These are phyloP conservation scores for Parascedosporium putredinis DNA, from an alignment of 2,329 filamentous ascomycete species.

Conservation along the genomic window DNA sequence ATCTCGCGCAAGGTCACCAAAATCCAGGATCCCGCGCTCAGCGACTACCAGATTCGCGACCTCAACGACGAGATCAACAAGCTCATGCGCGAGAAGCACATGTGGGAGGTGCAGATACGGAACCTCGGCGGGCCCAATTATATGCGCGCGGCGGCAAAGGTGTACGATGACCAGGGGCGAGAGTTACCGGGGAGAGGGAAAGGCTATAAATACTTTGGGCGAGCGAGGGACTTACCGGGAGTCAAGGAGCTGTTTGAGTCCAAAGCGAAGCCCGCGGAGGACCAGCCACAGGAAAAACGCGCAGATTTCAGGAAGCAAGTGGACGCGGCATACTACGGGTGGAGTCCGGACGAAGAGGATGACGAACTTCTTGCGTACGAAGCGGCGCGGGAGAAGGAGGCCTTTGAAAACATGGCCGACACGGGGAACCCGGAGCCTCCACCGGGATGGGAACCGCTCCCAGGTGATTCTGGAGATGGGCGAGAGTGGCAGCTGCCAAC, in stretches of 20 bases:
- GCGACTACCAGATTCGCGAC: constrained; percentile 94
- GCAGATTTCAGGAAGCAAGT: constrained; percentile 66
- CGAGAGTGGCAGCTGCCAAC: constrained; percentile 74
- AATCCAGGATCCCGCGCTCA: constrained; percentile 86
- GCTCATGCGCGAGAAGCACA: constrained; percentile 96
- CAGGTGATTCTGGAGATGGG: constrained; percentile 79
- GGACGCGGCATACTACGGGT: constrained; percentile 93
- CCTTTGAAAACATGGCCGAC: constrained; percentile 55
- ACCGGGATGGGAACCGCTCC: constrained; percentile 72
- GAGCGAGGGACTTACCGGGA: constrained; percentile 80
- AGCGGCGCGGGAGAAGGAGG: constrained; percentile 71
- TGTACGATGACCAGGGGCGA: constrained; percentile 63
- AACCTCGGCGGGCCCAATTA: constrained; percentile 97
- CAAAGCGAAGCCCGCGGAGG: constrained; percentile 40
- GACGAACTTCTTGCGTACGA: constrained; percentile 73
- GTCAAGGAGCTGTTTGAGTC: constrained; percentile 95
- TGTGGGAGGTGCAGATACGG: constrained; percentile 96
- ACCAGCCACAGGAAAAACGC: constrained; percentile 56
- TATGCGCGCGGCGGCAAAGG: constrained; percentile 62
- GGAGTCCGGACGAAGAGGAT: constrained; percentile 86
- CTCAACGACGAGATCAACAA: constrained; percentile 99
- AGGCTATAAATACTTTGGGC: constrained; percentile 89
- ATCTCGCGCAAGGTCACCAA: constrained; percentile 93
- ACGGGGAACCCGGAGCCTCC: constrained; percentile 46
- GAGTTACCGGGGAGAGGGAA: constrained; percentile 69